Percentiles rank a stretch among this genome's conserved stretches.
These are phyloP conservation scores for Lactifluus piperatus DNA, from an alignment of 768 basidiomycete genomes.

Conservation along the genomic window DNA sequence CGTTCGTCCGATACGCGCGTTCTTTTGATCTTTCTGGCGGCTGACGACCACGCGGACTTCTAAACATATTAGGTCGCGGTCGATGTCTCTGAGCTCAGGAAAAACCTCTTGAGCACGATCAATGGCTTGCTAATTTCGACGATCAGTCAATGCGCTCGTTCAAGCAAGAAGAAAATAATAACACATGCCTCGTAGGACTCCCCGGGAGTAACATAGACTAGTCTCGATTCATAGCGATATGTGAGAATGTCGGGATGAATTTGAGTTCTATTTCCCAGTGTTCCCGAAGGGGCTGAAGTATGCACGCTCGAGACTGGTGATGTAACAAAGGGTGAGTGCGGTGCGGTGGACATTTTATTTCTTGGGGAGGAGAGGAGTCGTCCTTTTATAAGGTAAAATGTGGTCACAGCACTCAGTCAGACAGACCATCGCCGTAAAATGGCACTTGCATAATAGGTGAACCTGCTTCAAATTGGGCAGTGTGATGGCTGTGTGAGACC, in stretches of 20 bases:
- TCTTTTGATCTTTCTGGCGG: slow-evolving; percentile 7
- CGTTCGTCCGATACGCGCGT: slow-evolving; percentile 22
- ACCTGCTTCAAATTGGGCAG: too few relatives aligned
- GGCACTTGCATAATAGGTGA: too few relatives aligned
- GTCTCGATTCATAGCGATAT: slow-evolving; percentile 21
- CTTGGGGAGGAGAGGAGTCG: too few relatives aligned
- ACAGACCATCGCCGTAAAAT: too few relatives aligned
- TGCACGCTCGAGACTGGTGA: neutral
- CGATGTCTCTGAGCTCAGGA: slow-evolving; percentile 19
- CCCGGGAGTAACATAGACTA: slow-evolving; percentile 27
- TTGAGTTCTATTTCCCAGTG: neutral
- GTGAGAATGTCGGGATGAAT: slow-evolving; percentile 20
- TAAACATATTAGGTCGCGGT: slow-evolving; percentile 19
- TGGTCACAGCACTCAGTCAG: too few relatives aligned
- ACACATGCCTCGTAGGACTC: slow-evolving; percentile 20
- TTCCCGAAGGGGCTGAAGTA: neutral
- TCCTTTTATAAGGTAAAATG: too few relatives aligned
- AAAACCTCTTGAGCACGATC: slow-evolving; percentile 17
- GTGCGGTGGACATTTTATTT: too few relatives aligned
- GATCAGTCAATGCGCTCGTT: neutral
- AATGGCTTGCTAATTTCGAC: slow-evolving; percentile 19
- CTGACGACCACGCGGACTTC: slow-evolving; percentile 18
- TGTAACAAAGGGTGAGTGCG: too few relatives aligned
- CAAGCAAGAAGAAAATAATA: too few relatives aligned
- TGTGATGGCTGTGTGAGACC: too few relatives aligned